Percentiles rank a stretch among this genome's conserved stretches.
Evolutionary conservation across 1,284 basidiomycete species (phyloP).

Genomic region (Ganoderma sinense): DNA sequence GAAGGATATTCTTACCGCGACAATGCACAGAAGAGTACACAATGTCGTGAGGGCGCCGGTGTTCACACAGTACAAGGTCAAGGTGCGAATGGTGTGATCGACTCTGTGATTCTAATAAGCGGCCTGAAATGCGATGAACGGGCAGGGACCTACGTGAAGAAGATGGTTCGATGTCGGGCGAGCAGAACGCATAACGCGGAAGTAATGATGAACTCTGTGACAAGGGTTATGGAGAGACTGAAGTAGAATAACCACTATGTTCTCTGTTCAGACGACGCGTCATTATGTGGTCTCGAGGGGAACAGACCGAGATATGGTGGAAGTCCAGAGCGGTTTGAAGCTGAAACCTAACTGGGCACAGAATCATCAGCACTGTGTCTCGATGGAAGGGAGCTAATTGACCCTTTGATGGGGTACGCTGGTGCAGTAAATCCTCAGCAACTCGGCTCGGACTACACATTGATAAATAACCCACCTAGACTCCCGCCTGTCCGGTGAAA

Average conservation of each 20-base stretch:
- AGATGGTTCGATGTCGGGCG: neutral
- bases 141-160: neutral
- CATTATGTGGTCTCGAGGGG: neutral
- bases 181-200: constrained; percentile 7
- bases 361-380: neutral
- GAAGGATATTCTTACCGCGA: constrained; percentile 38
- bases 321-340: neutral
- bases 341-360: neutral
- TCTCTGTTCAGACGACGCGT: neutral
- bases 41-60: constrained; percentile 26
- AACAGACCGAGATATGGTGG: neutral
- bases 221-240: neutral
- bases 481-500: neutral
- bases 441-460: too few species aligned
- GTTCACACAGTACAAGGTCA: constrained; percentile 28
- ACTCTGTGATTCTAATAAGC: constrained; percentile 6
- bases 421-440: neutral
- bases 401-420: constrained; percentile 5
- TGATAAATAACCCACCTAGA: neutral
- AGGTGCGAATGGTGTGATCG: constrained; percentile 19
- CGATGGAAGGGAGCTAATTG: neutral
- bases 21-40: constrained; percentile 31
- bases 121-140: neutral
- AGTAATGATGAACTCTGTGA: constrained; percentile 12
- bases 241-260: constrained; percentile 16